Base-by-base conservation (phyloP, 2,329 filamentous ascomycete species). In the Zalaria sp. region DNA sequence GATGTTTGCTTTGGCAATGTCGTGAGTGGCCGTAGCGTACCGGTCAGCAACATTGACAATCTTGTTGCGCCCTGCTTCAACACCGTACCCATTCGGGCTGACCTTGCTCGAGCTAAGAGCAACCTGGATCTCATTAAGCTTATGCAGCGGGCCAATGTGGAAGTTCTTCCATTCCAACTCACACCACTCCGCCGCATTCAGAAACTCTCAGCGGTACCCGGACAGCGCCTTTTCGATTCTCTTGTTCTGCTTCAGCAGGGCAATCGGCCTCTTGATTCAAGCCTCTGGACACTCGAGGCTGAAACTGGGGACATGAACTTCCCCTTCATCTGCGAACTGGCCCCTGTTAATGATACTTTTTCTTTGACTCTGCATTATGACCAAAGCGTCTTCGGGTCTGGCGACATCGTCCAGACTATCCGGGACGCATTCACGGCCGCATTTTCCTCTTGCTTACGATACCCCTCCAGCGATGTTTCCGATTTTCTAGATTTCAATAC, bases 31-130 rank as follows among this genome's bases (percentile, higher is more conserved):
- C 77, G 88, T 5, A 80, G 78, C 1, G 56, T 84, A 6, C 62
- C 75, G 0, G 58, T 88, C 3, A 71, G 81, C 4, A 73, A 72
- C 0, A 66, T 89, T 7, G 78, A 88, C 32, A 66, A 70, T 3
- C 71, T 94, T 4, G 74, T 93, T n/a, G 86, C 84, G 0, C 88
- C 88, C 0, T 93, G 86, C 57, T 94, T 95, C 67, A 95, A 94
- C 55, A 93, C 88, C 0, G 62, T 94, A 8, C 86, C 88, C 0
- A 55, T 87, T 2, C 73, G 85, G 26, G 62, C 77, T 10, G 61
- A 75, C 28, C 46, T 83, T 6, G 60, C 67, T 1, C 54, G 55
- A 3, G 57, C 57, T 2, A 63, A 58, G 1, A 70, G 68, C 10
- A 77, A 79, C 43, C 51, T 67, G 0, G 71, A 78, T 4, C 55